Base-by-base conservation (phyloP, 2,329 filamentous ascomycete genomes). In the Aurifilum marmelostoma region DNA sequence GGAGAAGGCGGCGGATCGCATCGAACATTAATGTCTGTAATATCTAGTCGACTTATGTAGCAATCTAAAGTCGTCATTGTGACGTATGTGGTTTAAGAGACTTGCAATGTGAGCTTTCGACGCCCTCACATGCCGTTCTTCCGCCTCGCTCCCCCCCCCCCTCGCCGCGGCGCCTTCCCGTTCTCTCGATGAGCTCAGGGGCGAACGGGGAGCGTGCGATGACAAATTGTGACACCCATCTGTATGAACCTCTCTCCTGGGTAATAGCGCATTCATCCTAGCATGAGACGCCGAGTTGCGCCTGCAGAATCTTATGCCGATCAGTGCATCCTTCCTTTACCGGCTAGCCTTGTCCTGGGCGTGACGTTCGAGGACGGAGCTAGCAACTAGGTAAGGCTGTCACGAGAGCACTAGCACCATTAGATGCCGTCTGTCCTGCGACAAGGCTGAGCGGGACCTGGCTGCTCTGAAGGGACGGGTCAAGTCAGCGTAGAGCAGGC, bases 301-400 rank as follows among this genome's bases (percentile, higher is more conserved):
- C 14, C 18, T 11, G 8, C 27, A 34, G 39, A 21, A n/a, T 24
- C 24, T 39, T 43, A 9, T 50, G 37, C 54, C 18, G 24, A 21
- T 3, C 21, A 18, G 1, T 21, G 12, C 27, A 6, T 60, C 29
- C 18, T 60, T 50, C 54, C 47, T 32, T 21, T 39, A 7, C 18
- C n/a, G n/a, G 63, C 50, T 24, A 66, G 64, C 64, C 64, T 59
- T 50, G 64, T 34, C 64, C 27, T 32, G 37, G 27, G 14, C 37
- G 9, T 24, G 64, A 60, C 34, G 39, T 66, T 27, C 54, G n/a
- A 27, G 39, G 27, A 18, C 32, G 29, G 37, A 39, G 37, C 21
- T 27, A 47, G 64, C 54, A 50, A 66, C n/a, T n/a, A n/a, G n/a
- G n/a, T n/a, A n/a, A n/a, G 59, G 59, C 59, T 62, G 39, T 37